Base-by-base conservation (phyloP, 495 filamentous ascomycete genomes). In the Hypoxylon fragiforme region DNA sequence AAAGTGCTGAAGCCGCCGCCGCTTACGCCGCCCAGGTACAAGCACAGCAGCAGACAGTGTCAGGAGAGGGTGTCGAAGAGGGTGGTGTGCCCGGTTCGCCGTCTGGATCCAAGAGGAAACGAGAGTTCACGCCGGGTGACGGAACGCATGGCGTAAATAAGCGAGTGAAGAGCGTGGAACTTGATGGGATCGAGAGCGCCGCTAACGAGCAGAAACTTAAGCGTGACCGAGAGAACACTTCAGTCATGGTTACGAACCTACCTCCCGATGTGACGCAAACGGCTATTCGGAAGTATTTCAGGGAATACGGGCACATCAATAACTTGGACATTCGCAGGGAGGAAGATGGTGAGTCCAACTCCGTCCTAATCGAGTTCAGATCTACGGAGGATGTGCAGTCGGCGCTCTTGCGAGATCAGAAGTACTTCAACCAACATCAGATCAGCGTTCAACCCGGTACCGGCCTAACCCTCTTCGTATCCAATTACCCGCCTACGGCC, bases 221-320 rank as follows among this genome's bases (percentile, higher is more conserved):
- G 60, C 85, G 94, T 22, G 91, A 97, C 67, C 84, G 94, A 31
- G 94, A 98, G 60, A 85, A 96, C 66, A 87, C 89, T 2, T 90
- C 89, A 0, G 81, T 96, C 20, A 81, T 94, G 37, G 85, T 95
- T 19, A 83, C 81, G 30, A 85, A 90, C 56, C 66, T 98, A 20
- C 91, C 94, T 4, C 51, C 57, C 1, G 77, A 83, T 21, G 83
- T 83, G 3, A 87, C 85, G 1, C 82, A 90, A 64, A 83, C 80
- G 21, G 84, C 83, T 55, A 71, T 97, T 9, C 85, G 88, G 31
- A 85, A 94, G 70, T 98, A 92, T 66, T 97, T 98, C 71, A 81
- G 86, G 64, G 89, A 92, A 64, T 90, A 89, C 58, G 92, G 92
- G 9, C 83, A 84, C 14, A 86, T 95, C 63, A 92, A 91, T 59